Evolutionary conservation across 352 stramenopile species (phyloP).

Genomic region (Plasmopara viticola): DNA sequence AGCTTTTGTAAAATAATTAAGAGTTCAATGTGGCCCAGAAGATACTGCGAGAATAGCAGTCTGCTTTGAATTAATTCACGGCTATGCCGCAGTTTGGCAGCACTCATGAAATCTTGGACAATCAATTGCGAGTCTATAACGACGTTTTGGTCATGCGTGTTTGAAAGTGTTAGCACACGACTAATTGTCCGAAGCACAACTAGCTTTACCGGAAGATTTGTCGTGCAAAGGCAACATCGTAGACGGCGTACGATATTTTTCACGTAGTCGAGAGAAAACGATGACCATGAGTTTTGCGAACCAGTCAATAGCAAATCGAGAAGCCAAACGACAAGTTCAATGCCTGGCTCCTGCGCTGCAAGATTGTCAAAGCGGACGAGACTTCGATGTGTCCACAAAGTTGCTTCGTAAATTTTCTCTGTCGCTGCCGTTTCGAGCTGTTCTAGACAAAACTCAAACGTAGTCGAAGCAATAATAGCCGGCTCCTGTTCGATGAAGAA

Average conservation of each 20-base stretch:
- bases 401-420: slow-evolving; percentile 46
- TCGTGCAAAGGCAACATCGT: slow-evolving; percentile 27
- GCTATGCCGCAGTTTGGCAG: slow-evolving; percentile 40
- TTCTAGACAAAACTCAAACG: slow-evolving; percentile 48
- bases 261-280: slow-evolving; percentile 2
- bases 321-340: slow-evolving; percentile 75
- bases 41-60: slow-evolving; percentile 57
- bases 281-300: not conserved
- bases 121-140: slow-evolving; percentile 8
- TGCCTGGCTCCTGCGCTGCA: slow-evolving; percentile 47
- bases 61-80: slow-evolving; percentile 59
- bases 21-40: slow-evolving; percentile 63
- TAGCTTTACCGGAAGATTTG: slow-evolving; percentile 66
- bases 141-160: not conserved
- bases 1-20: slow-evolving; percentile 25
- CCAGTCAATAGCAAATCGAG: slow-evolving; percentile 38
- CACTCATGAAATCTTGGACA: slow-evolving; percentile 36
- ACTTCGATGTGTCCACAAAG: slow-evolving; percentile 73
- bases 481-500: slow-evolving; percentile 11
- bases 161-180: slow-evolving; percentile 22
- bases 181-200: slow-evolving; percentile 46
- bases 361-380: slow-evolving; percentile 40
- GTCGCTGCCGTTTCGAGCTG: slow-evolving; percentile 57
- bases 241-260: slow-evolving; percentile 17
- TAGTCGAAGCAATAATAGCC: slow-evolving; percentile 8